Conservation (phyloP, 306 rosid genomes). For the Boehmeria nivea region DNA sequence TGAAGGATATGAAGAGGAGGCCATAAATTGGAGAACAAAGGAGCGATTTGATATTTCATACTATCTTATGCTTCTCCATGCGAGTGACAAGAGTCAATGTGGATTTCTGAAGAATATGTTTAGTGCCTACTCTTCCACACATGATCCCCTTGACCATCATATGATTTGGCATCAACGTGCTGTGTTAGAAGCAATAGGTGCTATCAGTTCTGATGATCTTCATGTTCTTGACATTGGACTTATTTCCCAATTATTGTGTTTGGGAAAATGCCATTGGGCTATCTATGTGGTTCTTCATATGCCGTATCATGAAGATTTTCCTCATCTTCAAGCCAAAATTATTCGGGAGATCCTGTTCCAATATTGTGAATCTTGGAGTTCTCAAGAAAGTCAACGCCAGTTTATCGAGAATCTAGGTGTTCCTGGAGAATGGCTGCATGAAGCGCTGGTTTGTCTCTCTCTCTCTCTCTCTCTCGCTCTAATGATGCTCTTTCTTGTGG, state of each 20-base stretch:
- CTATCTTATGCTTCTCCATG: constrained; percentile 96
- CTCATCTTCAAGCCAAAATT: constrained; percentile 70
- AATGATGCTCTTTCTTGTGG: constrained; percentile 5
- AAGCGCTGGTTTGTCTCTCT: constrained; percentile 74
- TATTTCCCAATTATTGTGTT: constrained; percentile 77
- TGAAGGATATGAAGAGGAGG: constrained; percentile 56
- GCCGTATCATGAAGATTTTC: constrained; percentile 68
- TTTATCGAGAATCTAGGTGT: constrained; percentile 84
- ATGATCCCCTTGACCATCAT: constrained; percentile 94
- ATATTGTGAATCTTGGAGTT: constrained; percentile 95
- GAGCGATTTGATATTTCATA: constrained; percentile 74
- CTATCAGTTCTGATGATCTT: constrained; percentile 71
- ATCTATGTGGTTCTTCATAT: constrained; percentile 92
- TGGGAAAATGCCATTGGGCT: constrained; percentile 95
- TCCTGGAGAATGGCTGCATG: constrained; percentile 85
- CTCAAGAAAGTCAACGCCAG: constrained; percentile 60
- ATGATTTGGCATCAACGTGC: constrained; percentile 97
- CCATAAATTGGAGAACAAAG: constrained; percentile 26
- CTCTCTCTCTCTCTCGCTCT: not conserved
- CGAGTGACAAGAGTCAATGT: constrained; percentile 49
- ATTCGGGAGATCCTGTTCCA: constrained; percentile 91
- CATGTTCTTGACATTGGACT: constrained; percentile 83
- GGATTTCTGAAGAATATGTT: constrained; percentile 68
- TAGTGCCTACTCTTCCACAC: constrained; percentile 79
- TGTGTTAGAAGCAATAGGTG: constrained; percentile 84